Evolutionary conservation across 164 flowering plant genomes (phyloP), one percentile per base, ranked within the genome.

Genomic region (Protea cynaroides): DNA sequence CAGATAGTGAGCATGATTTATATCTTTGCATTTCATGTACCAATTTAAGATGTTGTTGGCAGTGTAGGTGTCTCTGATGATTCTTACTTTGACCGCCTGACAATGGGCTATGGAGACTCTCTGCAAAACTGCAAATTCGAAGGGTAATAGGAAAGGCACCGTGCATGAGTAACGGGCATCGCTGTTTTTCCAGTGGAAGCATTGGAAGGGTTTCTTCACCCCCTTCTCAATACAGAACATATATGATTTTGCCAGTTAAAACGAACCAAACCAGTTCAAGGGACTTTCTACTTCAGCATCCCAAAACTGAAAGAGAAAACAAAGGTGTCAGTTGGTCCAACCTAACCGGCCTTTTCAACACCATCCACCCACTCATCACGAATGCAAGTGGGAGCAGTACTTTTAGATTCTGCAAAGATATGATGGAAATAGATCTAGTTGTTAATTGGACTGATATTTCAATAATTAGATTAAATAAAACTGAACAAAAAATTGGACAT

Each of bases 31-130:
- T 82, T 68, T 88, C 23, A 73, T 6, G 25, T 84, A 88, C 3
- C 67, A 57, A n/a, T 62, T 74, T 8, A 88, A 17, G 58, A 87
- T 71, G 23, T 72, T 85, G 80, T 88, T 91, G 63, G 79, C 79
- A 12, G 70, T 69, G 70, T 80, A 84, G 11, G 74, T 67, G 56
- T 85, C 79, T 21, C 62, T 6, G 19, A 80, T 38, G 19, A 69
- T 61, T 36, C 86, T 89, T 34, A 51, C 63, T 56, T 82, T 86
- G 71, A 84, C 64, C 10, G 74, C 82, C 43, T 59, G 62, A 67
- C 81, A 66, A 63, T 88, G 88, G 79, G 25, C 51, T 25, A 58
- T 58, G 22, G 68, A 66, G 63, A 75, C 78, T 46, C 60, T 68
- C 22, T 22, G 19, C 10, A 24, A 51, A 54, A 52, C 46, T 1